A percentile compares a stretch with the other conserved stretches of the same genome.
Conservation (phyloP, 768 basidiomycete genomes). For the Russula griseocarnosa region DNA sequence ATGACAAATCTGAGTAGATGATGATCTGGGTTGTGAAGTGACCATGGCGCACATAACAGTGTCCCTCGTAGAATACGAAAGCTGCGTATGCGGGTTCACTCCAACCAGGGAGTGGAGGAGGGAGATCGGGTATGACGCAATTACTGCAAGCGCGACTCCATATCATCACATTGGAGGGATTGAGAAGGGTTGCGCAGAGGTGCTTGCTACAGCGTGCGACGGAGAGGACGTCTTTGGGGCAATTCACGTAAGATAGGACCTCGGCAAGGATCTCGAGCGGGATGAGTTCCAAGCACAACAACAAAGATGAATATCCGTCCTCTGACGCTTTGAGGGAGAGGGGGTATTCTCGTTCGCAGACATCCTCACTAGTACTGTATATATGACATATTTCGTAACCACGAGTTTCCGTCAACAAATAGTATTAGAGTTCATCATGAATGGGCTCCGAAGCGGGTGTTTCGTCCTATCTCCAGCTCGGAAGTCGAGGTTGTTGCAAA, state of each 20-base stretch:
- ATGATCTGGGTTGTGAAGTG: background rate
- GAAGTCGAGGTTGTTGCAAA: background rate
- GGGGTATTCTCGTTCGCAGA: background rate
- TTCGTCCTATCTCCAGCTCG: background rate
- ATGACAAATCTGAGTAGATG: conserved; percentile 5
- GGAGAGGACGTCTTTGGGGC: conserved; percentile 54
- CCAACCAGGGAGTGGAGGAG: conserved; percentile 42
- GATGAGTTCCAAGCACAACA: conserved; percentile 32
- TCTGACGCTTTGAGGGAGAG: conserved; percentile 1
- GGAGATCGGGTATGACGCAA: conserved; percentile 39
- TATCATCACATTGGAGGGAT: conserved; percentile 46
- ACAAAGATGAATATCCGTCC: background rate
- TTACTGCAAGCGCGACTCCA: conserved; percentile 52
- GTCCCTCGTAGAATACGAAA: conserved; percentile 55
- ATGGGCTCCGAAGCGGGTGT: background rate
- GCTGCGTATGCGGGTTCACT: conserved; percentile 61
- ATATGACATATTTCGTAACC: background rate
- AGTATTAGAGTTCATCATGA: conserved; percentile 20
- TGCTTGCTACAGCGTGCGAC: conserved; percentile 55
- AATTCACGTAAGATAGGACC: conserved; percentile 50
- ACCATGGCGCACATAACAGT: conserved; percentile 47
- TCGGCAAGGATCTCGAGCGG: conserved; percentile 66
- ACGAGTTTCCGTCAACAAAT: background rate
- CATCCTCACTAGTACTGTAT: too few relatives aligned
- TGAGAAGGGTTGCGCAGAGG: conserved; percentile 50